These are phyloP conservation scores for Somion occarium DNA, from an alignment of 1,284 basidiomycete genomes.

Conservation along the genomic window DNA sequence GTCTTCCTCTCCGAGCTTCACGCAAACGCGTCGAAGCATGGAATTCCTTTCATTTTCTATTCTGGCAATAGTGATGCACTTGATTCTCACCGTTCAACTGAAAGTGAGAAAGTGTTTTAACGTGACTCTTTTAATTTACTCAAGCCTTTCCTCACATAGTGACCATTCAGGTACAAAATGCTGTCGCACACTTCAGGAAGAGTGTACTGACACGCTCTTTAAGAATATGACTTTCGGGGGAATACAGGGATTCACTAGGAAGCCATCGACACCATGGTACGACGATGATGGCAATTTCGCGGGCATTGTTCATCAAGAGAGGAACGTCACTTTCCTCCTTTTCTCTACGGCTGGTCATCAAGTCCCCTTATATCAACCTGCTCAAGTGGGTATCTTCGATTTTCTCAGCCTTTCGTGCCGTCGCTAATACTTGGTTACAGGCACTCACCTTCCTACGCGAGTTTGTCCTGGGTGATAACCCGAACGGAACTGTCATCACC, in stretches of 20 bases:
- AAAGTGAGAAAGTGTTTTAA: slow-evolving; percentile 16
- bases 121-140: not conserved
- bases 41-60: slow-evolving; percentile 19
- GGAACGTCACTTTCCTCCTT: slow-evolving; percentile 23
- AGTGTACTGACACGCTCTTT: too few species aligned
- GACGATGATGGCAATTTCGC: slow-evolving; percentile 20
- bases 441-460: slow-evolving; percentile 21
- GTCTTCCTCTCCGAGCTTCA: slow-evolving; percentile 21
- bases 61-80: slow-evolving; percentile 24
- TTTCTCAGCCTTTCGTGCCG: not conserved
- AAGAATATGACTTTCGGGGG: slow-evolving; percentile 45
- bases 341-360: slow-evolving; percentile 23
- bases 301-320: slow-evolving; percentile 27
- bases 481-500: slow-evolving; percentile 14
- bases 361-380: slow-evolving; percentile 21
- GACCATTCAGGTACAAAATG: slow-evolving; percentile 19
- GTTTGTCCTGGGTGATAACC: slow-evolving; percentile 20
- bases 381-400: slow-evolving; percentile 13
- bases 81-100: slow-evolving; percentile 18
- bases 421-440: slow-evolving; percentile 6
- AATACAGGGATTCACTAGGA: slow-evolving; percentile 58
- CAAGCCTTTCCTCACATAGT: slow-evolving; percentile 8
- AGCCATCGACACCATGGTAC: slow-evolving; percentile 51
- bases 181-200: too few species aligned
- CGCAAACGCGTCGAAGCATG: slow-evolving; percentile 15